phyloP scores from a whole-genome alignment of 2,329 filamentous ascomycete genomes.

The Tolypocladium album region DNA sequence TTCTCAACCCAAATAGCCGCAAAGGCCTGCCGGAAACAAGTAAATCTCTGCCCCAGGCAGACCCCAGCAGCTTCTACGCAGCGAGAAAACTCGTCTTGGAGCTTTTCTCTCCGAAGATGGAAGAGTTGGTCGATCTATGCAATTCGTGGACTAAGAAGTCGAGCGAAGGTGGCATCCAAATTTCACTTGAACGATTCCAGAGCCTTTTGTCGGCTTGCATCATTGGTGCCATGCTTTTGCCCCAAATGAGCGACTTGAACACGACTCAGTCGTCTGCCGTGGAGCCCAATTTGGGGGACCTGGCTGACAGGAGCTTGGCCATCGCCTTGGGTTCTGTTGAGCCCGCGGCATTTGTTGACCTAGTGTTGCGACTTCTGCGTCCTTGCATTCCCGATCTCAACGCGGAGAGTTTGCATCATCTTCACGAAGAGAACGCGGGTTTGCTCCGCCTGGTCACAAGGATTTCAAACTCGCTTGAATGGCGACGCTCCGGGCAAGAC shows the following conservation, averaged over 20 bases:
- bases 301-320: conserved; percentile 29
- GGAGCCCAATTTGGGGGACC: conserved; percentile 27
- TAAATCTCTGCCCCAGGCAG: conserved; percentile 12
- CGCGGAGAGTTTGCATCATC: conserved; percentile 21
- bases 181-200: conserved; percentile 41
- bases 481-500: conserved; percentile 10
- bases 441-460: conserved; percentile 33
- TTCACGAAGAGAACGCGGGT: conserved; percentile 26
- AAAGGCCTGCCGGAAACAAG: conserved; percentile 2
- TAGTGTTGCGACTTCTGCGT: conserved; percentile 32
- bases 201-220: conserved; percentile 40
- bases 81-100: conserved; percentile 43
- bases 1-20: not conserved
- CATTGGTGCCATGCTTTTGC: conserved; percentile 32
- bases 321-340: conserved; percentile 33
- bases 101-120: conserved; percentile 40
- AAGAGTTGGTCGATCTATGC: conserved; percentile 35
- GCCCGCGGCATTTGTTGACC: conserved; percentile 32
- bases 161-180: conserved; percentile 34
- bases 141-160: conserved; percentile 34
- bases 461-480: conserved; percentile 19
- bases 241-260: conserved; percentile 35
- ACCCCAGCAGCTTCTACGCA: conserved; percentile 23
- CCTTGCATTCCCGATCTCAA: conserved; percentile 35
- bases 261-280: conserved; percentile 37